Percentiles rank a stretch among this genome's conserved stretches.
Evolutionary conservation across 495 filamentous ascomycete species (phyloP).

Genomic region (Patellaria atrata): DNA sequence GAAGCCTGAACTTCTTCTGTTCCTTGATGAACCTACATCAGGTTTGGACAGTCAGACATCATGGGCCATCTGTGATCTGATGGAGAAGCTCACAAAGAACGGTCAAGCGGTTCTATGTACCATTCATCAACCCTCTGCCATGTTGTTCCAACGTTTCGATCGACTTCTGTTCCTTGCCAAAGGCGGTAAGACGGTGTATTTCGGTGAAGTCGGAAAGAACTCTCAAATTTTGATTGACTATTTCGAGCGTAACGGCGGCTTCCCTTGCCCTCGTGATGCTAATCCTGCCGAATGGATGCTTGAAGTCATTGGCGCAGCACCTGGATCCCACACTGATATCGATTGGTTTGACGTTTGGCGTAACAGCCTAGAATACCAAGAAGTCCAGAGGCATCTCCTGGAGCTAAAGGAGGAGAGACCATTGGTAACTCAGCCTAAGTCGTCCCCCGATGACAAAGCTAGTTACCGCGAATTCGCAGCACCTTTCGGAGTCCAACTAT

Average conservation of each 20-base stretch:
- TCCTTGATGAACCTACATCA: constrained; percentile 82
- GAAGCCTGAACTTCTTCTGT: constrained; percentile 77
- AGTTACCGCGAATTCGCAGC: constrained; percentile 29
- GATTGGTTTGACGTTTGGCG: constrained; percentile 81
- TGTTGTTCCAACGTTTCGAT: constrained; percentile 86
- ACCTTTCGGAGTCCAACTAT: constrained; percentile 35
- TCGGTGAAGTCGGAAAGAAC: constrained; percentile 75
- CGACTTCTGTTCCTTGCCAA: constrained; percentile 67
- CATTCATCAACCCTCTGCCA: constrained; percentile 84
- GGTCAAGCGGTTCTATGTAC: constrained; percentile 84
- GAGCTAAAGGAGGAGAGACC: constrained; percentile 48
- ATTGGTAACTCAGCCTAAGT: constrained; percentile 23
- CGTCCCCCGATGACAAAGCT: constrained; percentile 27
- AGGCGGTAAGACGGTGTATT: constrained; percentile 79
- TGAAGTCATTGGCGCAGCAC: constrained; percentile 81
- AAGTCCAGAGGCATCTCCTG: constrained; percentile 53
- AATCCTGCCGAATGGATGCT: constrained; percentile 97
- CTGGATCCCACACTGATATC: constrained; percentile 56
- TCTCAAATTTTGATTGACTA: constrained; percentile 58
- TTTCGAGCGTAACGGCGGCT: constrained; percentile 68
- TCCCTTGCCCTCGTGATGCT: constrained; percentile 56
- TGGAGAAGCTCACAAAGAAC: constrained; percentile 67
- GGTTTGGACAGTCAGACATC: constrained; percentile 77
- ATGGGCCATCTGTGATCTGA: constrained; percentile 65
- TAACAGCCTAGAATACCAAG: constrained; percentile 53